Conservation (phyloP, 2,329 filamentous ascomycete species). For the Ceratocystis smalleyi region DNA sequence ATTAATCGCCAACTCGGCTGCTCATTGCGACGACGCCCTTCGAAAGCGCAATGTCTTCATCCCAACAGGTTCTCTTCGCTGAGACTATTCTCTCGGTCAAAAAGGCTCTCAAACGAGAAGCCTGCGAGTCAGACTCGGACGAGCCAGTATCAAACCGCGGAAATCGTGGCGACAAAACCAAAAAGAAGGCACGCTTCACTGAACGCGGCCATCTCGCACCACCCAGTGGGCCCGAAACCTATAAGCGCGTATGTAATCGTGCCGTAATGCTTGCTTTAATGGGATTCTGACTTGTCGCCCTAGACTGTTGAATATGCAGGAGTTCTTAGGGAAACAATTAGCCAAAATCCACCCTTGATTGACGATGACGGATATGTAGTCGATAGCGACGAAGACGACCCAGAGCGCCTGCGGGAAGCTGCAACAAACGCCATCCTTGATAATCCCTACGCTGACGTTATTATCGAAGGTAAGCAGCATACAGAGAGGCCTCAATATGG, state of each 20-base stretch:
- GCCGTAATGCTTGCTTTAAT: not conserved
- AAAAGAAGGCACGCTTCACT: slow-evolving; percentile 57
- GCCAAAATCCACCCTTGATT: slow-evolving; percentile 54
- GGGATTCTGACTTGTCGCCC: not conserved
- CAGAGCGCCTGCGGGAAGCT: slow-evolving; percentile 45
- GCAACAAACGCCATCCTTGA: slow-evolving; percentile 48
- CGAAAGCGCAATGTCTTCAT: slow-evolving; percentile 25
- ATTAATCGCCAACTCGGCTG: not conserved
- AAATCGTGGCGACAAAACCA: slow-evolving; percentile 66
- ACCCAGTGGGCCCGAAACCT: slow-evolving; percentile 48
- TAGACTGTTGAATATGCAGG: slow-evolving; percentile 61
- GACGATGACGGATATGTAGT: slow-evolving; percentile 68
- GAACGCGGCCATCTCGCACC: slow-evolving; percentile 54
- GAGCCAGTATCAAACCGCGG: slow-evolving; percentile 52
- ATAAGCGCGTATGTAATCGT: slow-evolving; percentile 45
- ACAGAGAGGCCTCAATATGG: not conserved
- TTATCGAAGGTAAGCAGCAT: slow-evolving; percentile 47
- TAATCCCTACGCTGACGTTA: slow-evolving; percentile 59
- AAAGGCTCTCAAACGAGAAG: slow-evolving; percentile 48
- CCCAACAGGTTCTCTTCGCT: slow-evolving; percentile 46
- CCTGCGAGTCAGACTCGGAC: slow-evolving; percentile 63
- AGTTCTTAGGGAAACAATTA: slow-evolving; percentile 55
- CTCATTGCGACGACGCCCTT: not conserved
- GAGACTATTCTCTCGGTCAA: slow-evolving; percentile 55
- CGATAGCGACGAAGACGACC: slow-evolving; percentile 56